These are phyloP conservation scores for Paraphoma chrysanthemicola DNA, from an alignment of 2,329 filamentous ascomycete genomes.

Conservation along the genomic window DNA sequence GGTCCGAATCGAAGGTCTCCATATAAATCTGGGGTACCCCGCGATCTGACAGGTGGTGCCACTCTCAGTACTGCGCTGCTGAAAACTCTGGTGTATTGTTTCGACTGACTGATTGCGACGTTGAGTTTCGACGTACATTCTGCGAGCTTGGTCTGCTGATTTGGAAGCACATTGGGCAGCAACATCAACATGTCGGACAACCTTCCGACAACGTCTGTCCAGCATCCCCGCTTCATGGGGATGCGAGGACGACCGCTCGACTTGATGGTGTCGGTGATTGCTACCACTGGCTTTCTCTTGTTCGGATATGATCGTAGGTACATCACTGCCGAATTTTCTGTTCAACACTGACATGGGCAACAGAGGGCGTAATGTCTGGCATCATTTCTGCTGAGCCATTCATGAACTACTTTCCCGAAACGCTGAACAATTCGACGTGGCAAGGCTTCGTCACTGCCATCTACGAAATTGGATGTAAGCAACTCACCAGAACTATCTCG, in stretches of 20 bases:
- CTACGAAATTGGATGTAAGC: slow-evolving; percentile 58
- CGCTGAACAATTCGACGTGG: slow-evolving; percentile 52
- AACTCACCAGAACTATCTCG: background rate
- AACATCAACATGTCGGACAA: slow-evolving; percentile 15
- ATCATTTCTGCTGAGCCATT: slow-evolving; percentile 46
- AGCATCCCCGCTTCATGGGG: slow-evolving; percentile 38
- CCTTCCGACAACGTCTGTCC: slow-evolving; percentile 2
- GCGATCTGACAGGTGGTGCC: background rate
- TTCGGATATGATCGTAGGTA: slow-evolving; percentile 43
- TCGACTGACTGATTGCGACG: background rate
- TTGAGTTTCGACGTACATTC: no score
- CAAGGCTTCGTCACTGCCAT: slow-evolving; percentile 60
- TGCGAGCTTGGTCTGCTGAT: no score
- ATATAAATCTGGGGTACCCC: no score
- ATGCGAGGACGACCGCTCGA: slow-evolving; percentile 33
- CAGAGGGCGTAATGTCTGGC: slow-evolving; percentile 47
- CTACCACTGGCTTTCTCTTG: slow-evolving; percentile 40
- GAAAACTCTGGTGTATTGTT: background rate
- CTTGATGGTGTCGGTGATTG: slow-evolving; percentile 36
- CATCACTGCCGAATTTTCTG: background rate
- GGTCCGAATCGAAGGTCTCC: no score
- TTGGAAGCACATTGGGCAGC: no score
- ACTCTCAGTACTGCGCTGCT: background rate
- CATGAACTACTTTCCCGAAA: slow-evolving; percentile 49
- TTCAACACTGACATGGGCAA: background rate